These are phyloP conservation scores for Penicillium coprophilum DNA, from an alignment of 495 filamentous ascomycete genomes.

Conservation along the genomic window DNA sequence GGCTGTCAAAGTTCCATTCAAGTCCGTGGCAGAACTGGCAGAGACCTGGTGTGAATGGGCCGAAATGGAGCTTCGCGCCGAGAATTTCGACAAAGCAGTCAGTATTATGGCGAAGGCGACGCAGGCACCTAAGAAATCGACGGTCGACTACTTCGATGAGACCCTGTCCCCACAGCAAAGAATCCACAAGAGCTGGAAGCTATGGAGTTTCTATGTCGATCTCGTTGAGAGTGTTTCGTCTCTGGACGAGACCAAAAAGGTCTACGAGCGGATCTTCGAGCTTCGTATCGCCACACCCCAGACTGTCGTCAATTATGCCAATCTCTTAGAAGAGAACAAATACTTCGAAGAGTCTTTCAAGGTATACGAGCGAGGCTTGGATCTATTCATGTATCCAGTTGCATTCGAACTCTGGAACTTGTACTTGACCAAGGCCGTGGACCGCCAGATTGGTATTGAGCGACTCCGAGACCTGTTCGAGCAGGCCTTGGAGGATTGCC, in stretches of 20 bases:
- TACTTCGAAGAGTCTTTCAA: constrained; percentile 99
- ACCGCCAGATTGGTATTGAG: constrained; percentile 93
- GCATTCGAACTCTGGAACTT: constrained; percentile 99
- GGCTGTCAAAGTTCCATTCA: constrained; percentile 95
- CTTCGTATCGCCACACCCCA: constrained; percentile 96
- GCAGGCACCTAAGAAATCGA: constrained; percentile 90
- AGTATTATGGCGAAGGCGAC: constrained; percentile 96
- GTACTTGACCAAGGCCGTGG: constrained; percentile 95
- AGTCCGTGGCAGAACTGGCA: constrained; percentile 89
- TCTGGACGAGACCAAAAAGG: constrained; percentile 86
- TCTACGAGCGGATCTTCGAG: constrained; percentile 98
- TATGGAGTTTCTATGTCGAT: constrained; percentile 99
- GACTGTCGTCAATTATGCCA: constrained; percentile 98
- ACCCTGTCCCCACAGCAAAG: constrained; percentile 90
- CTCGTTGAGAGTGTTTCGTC: constrained; percentile 92
- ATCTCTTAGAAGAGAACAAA: constrained; percentile 89
- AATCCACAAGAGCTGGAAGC: constrained; percentile 98
- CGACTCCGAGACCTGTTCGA: constrained; percentile 94
- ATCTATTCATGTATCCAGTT: constrained; percentile 96
- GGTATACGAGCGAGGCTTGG: constrained; percentile 91
- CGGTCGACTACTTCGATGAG: constrained; percentile 98
- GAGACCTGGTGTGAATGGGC: constrained; percentile 99
- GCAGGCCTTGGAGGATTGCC: constrained; percentile 91
- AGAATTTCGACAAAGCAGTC: constrained; percentile 94
- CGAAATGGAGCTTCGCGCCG: constrained; percentile 92